Evolutionary conservation across 2,329 filamentous ascomycete genomes (phyloP), one percentile per base, ranked within the genome.

Genomic region (Monosporascus sp.): DNA sequence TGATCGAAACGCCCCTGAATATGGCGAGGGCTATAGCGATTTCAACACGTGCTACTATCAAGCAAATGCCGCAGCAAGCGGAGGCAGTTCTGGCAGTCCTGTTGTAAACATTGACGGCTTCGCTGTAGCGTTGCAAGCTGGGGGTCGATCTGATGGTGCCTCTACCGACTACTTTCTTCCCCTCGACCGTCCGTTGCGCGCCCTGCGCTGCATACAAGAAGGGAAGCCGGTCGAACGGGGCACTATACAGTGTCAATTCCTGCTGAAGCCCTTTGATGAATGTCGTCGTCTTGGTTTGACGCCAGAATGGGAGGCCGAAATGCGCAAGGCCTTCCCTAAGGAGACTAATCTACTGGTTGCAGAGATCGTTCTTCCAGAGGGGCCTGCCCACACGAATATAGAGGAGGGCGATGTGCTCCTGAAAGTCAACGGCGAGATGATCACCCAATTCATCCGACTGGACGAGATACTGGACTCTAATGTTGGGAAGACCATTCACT

Each of bases 91-190:
- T n/a, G 94, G 94, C 58, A 96, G 89, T 84, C 94, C 94, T 0
- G 94, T 99, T 1, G 92, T 99, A 57, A 96, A 97, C 72, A 88
- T 96, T 56, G 90, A 96, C 70, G 94, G 94, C 11, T 88, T 86
- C 67, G 94, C 92, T 5, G 87, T 99, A 52, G 94, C 94, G 40
- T 75, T 99, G 45, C 94, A 99, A 72, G 94, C 94, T 46, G 94
- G 95, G 57, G 94, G 94, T 45, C 84, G 94, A 71, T 89, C 90
- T 31, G 94, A 99, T 68, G 93, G 93, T 55, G 94, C 94, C 45
- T 93, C 95, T 14, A 99, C 94, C 20, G 94, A 99, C 70, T 99
- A 99, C 71, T 97, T 99, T 72, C 77, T 99, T 5, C 94, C 94
- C 1, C 78, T 99, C 15, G 93, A 99, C 69, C 87, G 94, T 53